Evolutionary conservation across 106 monocot species (phyloP), one percentile per base, ranked within the genome.

Genomic region (Iris macrosiphon): DNA sequence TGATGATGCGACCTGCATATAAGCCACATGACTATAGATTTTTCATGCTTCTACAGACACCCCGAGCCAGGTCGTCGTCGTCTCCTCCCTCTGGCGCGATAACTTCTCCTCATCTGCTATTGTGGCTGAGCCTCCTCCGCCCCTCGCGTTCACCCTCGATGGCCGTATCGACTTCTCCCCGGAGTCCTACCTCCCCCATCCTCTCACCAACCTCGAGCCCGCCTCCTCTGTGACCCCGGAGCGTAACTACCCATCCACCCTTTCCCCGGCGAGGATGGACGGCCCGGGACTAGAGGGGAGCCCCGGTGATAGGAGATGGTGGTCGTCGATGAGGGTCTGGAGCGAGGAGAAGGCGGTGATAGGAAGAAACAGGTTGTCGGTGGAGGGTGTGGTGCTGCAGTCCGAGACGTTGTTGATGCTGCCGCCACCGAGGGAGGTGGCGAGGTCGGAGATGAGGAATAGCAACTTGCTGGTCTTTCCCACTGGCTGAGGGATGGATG

Each of bases 111-210:
- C 68, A 25, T 24, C 65, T 8, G n/a, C n/a, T n/a, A 21, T 22
- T 12, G 33, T 28, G 1, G 45, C 53, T 2, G 73, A 84, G 4
- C 66, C 68, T 2, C 72, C 83, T 1, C 81, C 84, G 1, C 89
- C 89, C 0, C 88, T 83, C 3, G 66, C 69, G 27, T 85, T 90
- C 72, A 81, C 84, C 37, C 75, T 90, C 22, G 80, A 84, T 17
- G 89, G 85, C 46, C 71, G 75, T 28, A 65, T 65, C 31, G 72
- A 84, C 27, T 79, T 78, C 55, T 90, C 80, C 35, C 81, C 77
- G 0, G 76, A 79, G 52, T 70, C 71, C 21, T 40, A 51, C 28
- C 69, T 63, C 34, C 58, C 50, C 48, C 64, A 70, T 7, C 38
- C 53, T 37, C 71, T 57, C 0, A 13, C 23, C 7, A 18, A 44